Percentiles rank a stretch among this genome's conserved stretches.
phyloP scores from a whole-genome alignment of 1,284 basidiomycete genomes.

The Ceratobasidium sp. region DNA sequence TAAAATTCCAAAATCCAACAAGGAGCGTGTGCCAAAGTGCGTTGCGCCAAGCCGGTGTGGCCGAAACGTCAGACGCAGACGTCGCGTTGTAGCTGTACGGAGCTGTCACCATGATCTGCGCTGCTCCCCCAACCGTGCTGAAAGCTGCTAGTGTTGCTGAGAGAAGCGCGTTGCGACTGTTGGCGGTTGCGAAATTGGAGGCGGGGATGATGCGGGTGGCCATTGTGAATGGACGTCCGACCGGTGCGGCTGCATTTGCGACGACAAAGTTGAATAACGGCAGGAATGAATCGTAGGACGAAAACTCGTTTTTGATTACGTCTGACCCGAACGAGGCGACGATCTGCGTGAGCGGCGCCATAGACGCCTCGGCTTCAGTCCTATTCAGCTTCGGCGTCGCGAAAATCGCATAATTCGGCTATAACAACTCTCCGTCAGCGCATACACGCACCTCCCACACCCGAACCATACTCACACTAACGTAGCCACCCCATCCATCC shows the following conservation, averaged over 20 bases:
- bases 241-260: slow-evolving; percentile 39
- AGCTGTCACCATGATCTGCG: slow-evolving; percentile 42
- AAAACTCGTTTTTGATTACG: slow-evolving; percentile 43
- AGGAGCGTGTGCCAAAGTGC: slow-evolving; percentile 40
- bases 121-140: slow-evolving; percentile 26
- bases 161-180: slow-evolving; percentile 33
- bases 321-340: slow-evolving; percentile 40
- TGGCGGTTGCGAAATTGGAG: slow-evolving; percentile 33
- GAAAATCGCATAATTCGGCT: not conserved
- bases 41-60: slow-evolving; percentile 36
- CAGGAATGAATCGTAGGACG: slow-evolving; percentile 41
- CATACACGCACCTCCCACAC: not conserved
- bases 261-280: slow-evolving; percentile 41
- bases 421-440: not conserved
- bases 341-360: slow-evolving; percentile 32
- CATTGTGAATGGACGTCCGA: slow-evolving; percentile 39
- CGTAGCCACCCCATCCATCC: slow-evolving; percentile 41
- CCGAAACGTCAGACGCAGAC: slow-evolving; percentile 28
- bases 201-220: slow-evolving; percentile 43
- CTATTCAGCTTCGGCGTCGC: slow-evolving; percentile 23
- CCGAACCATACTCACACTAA: slow-evolving; percentile 18
- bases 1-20: slow-evolving; percentile 41
- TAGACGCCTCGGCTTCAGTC: not conserved
- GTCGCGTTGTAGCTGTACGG: slow-evolving; percentile 43
- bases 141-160: slow-evolving; percentile 21